Evolutionary conservation across 495 filamentous ascomycete species (phyloP), one percentile per base, ranked within the genome.

Genomic region (Saxophila tyrrhenica): DNA sequence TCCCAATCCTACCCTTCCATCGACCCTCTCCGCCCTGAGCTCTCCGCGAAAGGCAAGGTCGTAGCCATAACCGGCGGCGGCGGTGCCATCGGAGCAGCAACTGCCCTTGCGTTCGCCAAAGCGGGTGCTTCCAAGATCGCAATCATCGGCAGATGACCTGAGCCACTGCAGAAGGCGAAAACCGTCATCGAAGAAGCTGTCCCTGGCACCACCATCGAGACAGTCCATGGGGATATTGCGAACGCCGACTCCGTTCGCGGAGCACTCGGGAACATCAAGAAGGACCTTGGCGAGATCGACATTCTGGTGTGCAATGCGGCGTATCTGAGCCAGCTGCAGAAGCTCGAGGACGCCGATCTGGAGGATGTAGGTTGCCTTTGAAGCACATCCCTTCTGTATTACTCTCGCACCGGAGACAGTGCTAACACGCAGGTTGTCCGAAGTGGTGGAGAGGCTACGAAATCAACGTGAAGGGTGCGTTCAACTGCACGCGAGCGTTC

Each of bases 401-500:
- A n/a, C n/a, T n/a, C n/a, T n/a, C n/a, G n/a, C n/a, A n/a, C n/a
- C n/a, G n/a, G n/a, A n/a, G n/a, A n/a, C n/a, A n/a, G n/a, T n/a
- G n/a, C n/a, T n/a, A n/a, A n/a, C n/a, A n/a, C n/a, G n/a, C 11
- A 51, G 52, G 23, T 69, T 66, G 50, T 60, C 70, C 46, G 58
- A 64, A 2, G 60, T 48, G 16, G 59, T 73, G 48, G 39, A 68
- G 21, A 39, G 50, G 29, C 7, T 35, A 35, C 13, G 29, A 35
- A 13, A 35, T 35, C 19, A 74, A 73, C 41, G 15, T 76, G 43
- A 54, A 52, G 29, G 72, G 72, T 2, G 54, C 70, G 1, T 53
- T 72, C 10, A 54, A 52, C 19, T 57, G 71, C 41, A 65, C 70
- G 16, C 69, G 69, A 48, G 66, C 68, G 0, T 75, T 76, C 55